Percentiles rank a stretch among this genome's conserved stretches.
These are phyloP conservation scores for Lunularia cruciata DNA, from an alignment of 225 moss, liverwort and hornwort genomes.

Conservation along the genomic window DNA sequence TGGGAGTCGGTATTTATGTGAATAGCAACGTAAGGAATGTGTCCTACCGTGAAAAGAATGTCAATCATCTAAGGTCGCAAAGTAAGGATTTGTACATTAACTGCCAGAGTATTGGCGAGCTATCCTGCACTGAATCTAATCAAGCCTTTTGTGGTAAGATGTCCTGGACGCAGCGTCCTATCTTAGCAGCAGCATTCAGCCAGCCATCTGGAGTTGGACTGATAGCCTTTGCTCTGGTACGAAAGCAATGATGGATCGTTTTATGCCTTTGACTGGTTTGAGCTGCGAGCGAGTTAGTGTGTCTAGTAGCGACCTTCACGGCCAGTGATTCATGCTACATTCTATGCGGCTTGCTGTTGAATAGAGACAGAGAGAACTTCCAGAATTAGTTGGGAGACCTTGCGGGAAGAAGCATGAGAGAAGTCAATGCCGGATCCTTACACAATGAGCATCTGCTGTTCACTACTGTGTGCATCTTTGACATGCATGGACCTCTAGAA, in stretches of 20 bases:
- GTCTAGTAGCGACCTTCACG: background rate
- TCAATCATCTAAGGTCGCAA: background rate
- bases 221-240: background rate
- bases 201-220: background rate
- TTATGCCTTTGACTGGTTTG: background rate
- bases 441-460: background rate
- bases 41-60: background rate
- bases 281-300: background rate
- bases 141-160: background rate
- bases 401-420: background rate
- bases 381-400: no score
- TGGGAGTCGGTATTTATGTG: background rate
- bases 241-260: background rate
- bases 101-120: background rate
- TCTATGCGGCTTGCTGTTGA: no score
- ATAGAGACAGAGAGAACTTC: no score
- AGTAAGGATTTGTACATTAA: background rate
- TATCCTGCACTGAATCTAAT: background rate
- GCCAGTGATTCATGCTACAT: no score
- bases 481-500: conserved; percentile 1
- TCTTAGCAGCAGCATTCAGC: background rate
- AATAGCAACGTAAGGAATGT: background rate
- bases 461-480: conserved; percentile 5
- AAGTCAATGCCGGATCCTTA: conserved; percentile 2
- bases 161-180: background rate